Conservation (phyloP, 2,329 filamentous ascomycete genomes). For the Rhynchosporium agropyri region DNA sequence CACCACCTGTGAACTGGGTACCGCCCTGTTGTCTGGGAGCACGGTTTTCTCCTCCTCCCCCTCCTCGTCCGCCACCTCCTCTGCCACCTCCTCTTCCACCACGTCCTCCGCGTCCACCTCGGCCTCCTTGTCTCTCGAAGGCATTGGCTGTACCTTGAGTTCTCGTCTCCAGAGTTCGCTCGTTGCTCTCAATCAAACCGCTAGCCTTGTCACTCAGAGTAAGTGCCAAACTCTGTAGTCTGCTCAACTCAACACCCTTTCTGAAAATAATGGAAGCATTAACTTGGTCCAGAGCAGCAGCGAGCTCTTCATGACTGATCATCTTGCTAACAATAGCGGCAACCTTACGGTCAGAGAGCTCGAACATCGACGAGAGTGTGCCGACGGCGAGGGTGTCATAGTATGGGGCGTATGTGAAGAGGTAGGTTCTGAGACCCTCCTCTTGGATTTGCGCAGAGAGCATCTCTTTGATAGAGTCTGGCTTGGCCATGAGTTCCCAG, state of each 20-base stretch:
- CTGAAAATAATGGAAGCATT: slow-evolving; percentile 98
- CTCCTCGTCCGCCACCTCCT: slow-evolving; percentile 49
- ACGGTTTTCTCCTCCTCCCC: slow-evolving; percentile 55
- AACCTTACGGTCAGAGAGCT: slow-evolving; percentile 88
- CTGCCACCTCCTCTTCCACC: slow-evolving; percentile 59
- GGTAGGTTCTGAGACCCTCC: slow-evolving; percentile 95
- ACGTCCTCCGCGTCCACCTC: slow-evolving; percentile 66
- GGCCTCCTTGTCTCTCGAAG: slow-evolving; percentile 88
- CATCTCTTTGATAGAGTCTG: slow-evolving; percentile 94
- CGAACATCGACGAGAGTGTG: slow-evolving; percentile 92
- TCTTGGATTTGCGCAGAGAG: slow-evolving; percentile 98
- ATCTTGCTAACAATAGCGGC: slow-evolving; percentile 97
- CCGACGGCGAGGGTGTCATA: slow-evolving; percentile 93
- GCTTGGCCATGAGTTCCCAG: slow-evolving; percentile 95
- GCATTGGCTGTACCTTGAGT: slow-evolving; percentile 95
- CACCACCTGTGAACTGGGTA: slow-evolving; percentile 81
- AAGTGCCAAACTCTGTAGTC: slow-evolving; percentile 91
- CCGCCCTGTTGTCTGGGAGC: slow-evolving; percentile 69
- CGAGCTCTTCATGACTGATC: slow-evolving; percentile 98
- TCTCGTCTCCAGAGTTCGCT: slow-evolving; percentile 94
- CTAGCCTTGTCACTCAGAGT: slow-evolving; percentile 96
- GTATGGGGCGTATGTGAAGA: slow-evolving; percentile 99
- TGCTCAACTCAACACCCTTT: slow-evolving; percentile 96
- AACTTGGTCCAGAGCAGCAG: slow-evolving; percentile 95
- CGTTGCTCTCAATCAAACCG: slow-evolving; percentile 93